Evolutionary conservation across 257 asterid species (phyloP), one percentile per base, ranked within the genome.

Genomic region (Euphrasia confusa): DNA sequence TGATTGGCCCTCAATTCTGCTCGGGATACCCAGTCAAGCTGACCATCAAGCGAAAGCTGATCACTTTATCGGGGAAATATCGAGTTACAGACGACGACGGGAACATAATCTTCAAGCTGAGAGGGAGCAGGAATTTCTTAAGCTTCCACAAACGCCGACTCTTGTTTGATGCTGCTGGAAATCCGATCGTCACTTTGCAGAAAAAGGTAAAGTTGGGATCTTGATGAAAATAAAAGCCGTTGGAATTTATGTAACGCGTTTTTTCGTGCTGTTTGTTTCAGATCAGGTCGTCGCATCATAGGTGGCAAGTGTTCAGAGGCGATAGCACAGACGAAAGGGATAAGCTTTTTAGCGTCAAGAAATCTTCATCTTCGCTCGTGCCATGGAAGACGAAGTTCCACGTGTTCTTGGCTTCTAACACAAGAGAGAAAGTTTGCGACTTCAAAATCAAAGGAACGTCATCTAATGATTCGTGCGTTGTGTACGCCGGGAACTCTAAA

Each of bases 21-120:
- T 88, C 67, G 4, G 75, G 80, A 0, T 81, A 88, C 74, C 88
- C 88, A 0, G 79, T 86, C 1, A 94, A 91, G 69, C 85, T 91
- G 1, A 68, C 76, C 44, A 54, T 91, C 9, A 59, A 67, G 45
- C 71, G 93, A 72, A 84, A 85, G 72, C 55, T 83, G 37, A 63
- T 88, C 84, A 80, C 85, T 6, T 47, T 88, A 13, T 33, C 79
- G 1, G 24, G 24, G n/a, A 69, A 47, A 32, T 86, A 85, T 56
- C 83, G 65, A 5, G 82, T 84, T 0, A 73, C 87, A n/a, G 97
- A 89, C 61, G 66, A 44, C 5, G 80, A 86, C 63, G 96, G 87
- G 13, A 84, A 83, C 68, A 2, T 81, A 21, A 21, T 21, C 24
- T 21, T 21, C 24, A 21, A 21, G 24, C 24, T 21, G 24, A 21